Conservation (phyloP, 2,329 filamentous ascomycete species). For the Fusarium metavorans region DNA sequence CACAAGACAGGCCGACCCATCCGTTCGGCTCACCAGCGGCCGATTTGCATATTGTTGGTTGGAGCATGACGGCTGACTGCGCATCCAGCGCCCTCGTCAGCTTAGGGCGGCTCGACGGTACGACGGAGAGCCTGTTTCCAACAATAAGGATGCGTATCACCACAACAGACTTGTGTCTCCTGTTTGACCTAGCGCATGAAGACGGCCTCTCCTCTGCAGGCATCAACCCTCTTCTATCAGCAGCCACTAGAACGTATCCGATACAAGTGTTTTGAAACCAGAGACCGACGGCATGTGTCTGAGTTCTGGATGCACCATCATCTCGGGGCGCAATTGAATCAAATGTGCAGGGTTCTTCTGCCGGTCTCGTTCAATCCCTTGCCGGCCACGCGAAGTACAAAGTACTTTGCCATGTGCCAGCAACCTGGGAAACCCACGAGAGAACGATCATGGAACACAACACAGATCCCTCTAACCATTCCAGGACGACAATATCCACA, state of each 20-base stretch:
- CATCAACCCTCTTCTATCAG: background rate
- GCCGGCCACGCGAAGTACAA: slow-evolving; percentile 35
- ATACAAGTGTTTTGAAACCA: background rate
- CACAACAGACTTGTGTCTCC: background rate
- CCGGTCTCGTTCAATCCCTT: slow-evolving; percentile 25
- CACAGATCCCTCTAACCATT: slow-evolving; percentile 39
- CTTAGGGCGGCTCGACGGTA: background rate
- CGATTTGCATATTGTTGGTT: background rate
- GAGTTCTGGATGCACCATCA: slow-evolving; percentile 1
- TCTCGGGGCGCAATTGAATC: slow-evolving; percentile 1
- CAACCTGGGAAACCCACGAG: slow-evolving; percentile 30
- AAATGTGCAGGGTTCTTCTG: slow-evolving; percentile 27
- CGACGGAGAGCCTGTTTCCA: background rate
- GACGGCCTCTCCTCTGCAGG: background rate
- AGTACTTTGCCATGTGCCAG: slow-evolving; percentile 45
- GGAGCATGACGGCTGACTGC: background rate
- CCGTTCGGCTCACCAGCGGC: slow-evolving; percentile 6
- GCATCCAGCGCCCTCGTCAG: slow-evolving; percentile 18
- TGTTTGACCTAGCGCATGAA: background rate
- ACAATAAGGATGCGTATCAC: background rate
- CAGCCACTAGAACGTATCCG: background rate
- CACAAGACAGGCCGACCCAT: slow-evolving; percentile 10
- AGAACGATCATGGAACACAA: slow-evolving; percentile 33
- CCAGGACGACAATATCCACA: slow-evolving; percentile 37
- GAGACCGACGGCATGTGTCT: background rate